Evolutionary conservation across 192 early-diverging fungal species (phyloP).

Genomic region (Diversispora epigaea): DNA sequence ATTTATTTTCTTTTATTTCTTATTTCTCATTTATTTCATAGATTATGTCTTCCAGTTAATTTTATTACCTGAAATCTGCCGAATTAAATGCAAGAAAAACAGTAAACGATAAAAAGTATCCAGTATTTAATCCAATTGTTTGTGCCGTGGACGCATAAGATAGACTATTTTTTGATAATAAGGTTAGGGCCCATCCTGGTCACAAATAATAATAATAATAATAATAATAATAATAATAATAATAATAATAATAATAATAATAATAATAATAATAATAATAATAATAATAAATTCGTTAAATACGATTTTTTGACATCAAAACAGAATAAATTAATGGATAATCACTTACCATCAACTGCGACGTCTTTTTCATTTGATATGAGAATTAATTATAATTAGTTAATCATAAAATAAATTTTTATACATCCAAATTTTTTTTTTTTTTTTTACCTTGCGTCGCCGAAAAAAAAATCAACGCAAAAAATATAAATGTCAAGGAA

Average conservation of each 20-base stretch:
- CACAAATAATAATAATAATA: too few species aligned
- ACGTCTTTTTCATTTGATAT: conserved; percentile 45
- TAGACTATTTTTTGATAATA: conserved; percentile 88
- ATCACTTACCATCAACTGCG: conserved; percentile 53
- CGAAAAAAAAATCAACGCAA: conserved; percentile 86
- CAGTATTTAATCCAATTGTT: conserved; percentile 94
- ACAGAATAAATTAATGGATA: background rate
- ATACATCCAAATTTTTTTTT: conserved; percentile 32
- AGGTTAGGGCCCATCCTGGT: conserved; percentile 86
- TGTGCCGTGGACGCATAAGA: conserved; percentile 92
- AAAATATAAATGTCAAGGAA: conserved; percentile 73
- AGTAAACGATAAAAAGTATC: conserved; percentile 95
- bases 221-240: too few species aligned
- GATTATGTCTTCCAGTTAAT: too few species aligned
- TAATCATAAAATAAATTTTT: conserved; percentile 5
- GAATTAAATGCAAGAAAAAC: conserved; percentile 97
- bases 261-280: too few species aligned
- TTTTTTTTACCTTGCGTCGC: conserved; percentile 89
- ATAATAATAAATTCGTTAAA: background rate
- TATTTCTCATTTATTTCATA: too few species aligned
- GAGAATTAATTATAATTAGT: background rate
- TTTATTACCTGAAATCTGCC: conserved; percentile 67
- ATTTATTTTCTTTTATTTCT: too few species aligned
- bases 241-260: too few species aligned
- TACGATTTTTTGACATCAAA: background rate